phyloP scores from a whole-genome alignment of 495 filamentous ascomycete genomes.

The Talaromyces thailandensis region DNA sequence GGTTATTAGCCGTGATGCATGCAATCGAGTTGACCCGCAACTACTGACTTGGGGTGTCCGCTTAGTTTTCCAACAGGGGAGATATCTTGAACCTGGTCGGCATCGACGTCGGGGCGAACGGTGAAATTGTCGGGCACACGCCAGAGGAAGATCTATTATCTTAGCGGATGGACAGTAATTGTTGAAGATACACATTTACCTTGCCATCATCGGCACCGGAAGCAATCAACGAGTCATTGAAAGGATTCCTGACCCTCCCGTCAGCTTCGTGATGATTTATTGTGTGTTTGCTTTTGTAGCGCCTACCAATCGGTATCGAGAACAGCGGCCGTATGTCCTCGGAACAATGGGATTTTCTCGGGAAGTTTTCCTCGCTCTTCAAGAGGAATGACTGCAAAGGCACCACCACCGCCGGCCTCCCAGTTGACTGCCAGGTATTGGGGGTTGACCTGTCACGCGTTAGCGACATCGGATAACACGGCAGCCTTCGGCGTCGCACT shows the following conservation, averaged over 20 bases:
- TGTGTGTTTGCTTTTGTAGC: conserved; percentile 8
- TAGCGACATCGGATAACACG: background rate
- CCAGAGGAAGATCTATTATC: conserved; percentile 73
- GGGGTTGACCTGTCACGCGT: conserved; percentile 69
- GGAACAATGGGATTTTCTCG: conserved; percentile 88
- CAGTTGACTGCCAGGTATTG: conserved; percentile 95
- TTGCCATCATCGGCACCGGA: conserved; percentile 96
- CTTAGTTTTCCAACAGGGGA: conserved; percentile 68
- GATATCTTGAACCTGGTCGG: conserved; percentile 66
- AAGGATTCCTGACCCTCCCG: conserved; percentile 66
- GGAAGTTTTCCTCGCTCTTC: conserved; percentile 81
- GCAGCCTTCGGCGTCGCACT: conserved; percentile 31
- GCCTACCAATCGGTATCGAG: conserved; percentile 95
- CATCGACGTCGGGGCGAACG: conserved; percentile 68
- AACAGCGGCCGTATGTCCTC: conserved; percentile 90
- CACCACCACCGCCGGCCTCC: conserved; percentile 93
- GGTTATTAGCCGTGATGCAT: conserved; percentile 12
- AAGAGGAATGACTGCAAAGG: conserved; percentile 92
- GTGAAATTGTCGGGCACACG: conserved; percentile 84
- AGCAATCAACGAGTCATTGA: conserved; percentile 85
- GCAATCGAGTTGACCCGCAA: background rate
- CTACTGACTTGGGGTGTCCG: conserved; percentile 48
- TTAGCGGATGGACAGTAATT: conserved; percentile 10
- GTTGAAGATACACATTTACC: conserved; percentile 27
- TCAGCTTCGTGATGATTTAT: conserved; percentile 13